Evolutionary conservation across 148 eudicot species (phyloP), one percentile per base, ranked within the genome.

Genomic region (Amaranthus hypochondriacus): DNA sequence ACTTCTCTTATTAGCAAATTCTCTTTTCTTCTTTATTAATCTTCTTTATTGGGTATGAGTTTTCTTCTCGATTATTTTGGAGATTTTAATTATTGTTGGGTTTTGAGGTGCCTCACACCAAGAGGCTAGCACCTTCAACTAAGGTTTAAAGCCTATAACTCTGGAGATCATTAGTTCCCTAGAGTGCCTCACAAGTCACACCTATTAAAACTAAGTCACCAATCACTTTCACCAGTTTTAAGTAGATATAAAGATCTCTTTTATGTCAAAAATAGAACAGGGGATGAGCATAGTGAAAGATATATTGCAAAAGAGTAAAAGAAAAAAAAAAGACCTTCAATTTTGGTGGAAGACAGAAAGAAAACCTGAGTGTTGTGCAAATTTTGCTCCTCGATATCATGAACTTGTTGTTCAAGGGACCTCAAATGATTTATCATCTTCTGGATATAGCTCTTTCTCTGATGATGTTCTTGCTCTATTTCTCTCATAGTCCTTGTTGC

Each of bases 341-440:
- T 51, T 4, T 58, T 68, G 3, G 13, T 47, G 28, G 13, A 60
- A 68, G 44, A 55, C 46, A 65, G 68, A 58, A 14, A 55, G 51
- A 44, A 69, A 48, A 94, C 99, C 97, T 95, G 99, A 64, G 92
- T 90, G 74, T 80, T 80, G 76, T 79, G 87, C 47, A 83, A 15
- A 78, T 85, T 82, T 79, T 86, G 92, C 80, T 88, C 96, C 74
- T 87, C 82, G 66, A 86, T 79, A 69, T 85, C 84, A 42, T 72
- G 83, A 76, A 87, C 84, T 74, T 92, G 89, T 70, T 83, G 85
- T 79, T 88, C 87, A 58, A 88, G 80, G 52, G 60, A 74, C 76
- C 84, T 73, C 67, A 83, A 72, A 66, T 75, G 79, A 60, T 82
- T 81, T 82, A 52, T 62, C 85, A 86, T 75, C 76, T 84, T 85